phyloP scores from a whole-genome alignment of 2,329 filamentous ascomycete species.

The Phialocephala sp. region DNA sequence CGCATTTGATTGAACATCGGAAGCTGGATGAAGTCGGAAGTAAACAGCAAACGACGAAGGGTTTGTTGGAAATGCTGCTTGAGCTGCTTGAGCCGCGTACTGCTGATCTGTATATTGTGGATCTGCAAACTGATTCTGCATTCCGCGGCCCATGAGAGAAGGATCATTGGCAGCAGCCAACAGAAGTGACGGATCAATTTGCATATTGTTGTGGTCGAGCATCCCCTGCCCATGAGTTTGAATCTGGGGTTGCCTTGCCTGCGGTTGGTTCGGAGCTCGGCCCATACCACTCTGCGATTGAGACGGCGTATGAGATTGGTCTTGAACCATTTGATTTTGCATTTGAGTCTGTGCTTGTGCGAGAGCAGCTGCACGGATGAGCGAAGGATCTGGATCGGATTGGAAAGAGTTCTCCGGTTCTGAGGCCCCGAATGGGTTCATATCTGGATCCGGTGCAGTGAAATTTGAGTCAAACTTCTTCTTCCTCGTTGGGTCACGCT shows the following conservation, averaged over 20 bases:
- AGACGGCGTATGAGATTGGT: conserved; percentile 28
- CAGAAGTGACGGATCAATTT: conserved; percentile 68
- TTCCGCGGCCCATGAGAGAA: conserved; percentile 42
- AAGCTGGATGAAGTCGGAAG: conserved; percentile 72
- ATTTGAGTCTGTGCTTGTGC: conserved; percentile 42
- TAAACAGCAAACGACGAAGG: conserved; percentile 62
- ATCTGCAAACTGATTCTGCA: conserved; percentile 42
- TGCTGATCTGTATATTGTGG: conserved; percentile 42
- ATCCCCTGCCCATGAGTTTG: conserved; percentile 38
- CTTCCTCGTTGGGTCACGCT: conserved; percentile 56
- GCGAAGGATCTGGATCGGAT: conserved; percentile 34
- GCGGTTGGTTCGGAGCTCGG: conserved; percentile 33
- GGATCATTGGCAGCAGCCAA: conserved; percentile 53
- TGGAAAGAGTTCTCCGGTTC: conserved; percentile 36
- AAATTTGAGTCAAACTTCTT: conserved; percentile 47
- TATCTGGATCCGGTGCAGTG: conserved; percentile 36
- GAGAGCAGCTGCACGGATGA: conserved; percentile 37
- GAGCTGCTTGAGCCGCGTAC: conserved; percentile 48
- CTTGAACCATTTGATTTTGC: conserved; percentile 29
- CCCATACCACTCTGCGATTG: conserved; percentile 18
- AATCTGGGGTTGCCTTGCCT: conserved; percentile 28
- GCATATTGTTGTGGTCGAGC: conserved; percentile 55
- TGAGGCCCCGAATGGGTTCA: conserved; percentile 36
- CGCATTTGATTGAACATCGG: conserved; percentile 55
- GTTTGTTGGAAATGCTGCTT: conserved; percentile 43